Percentiles rank a stretch among this genome's conserved stretches.
These are phyloP conservation scores for Tylopilus plumbeoviolaceoides DNA, from an alignment of 768 basidiomycete genomes.

Conservation along the genomic window DNA sequence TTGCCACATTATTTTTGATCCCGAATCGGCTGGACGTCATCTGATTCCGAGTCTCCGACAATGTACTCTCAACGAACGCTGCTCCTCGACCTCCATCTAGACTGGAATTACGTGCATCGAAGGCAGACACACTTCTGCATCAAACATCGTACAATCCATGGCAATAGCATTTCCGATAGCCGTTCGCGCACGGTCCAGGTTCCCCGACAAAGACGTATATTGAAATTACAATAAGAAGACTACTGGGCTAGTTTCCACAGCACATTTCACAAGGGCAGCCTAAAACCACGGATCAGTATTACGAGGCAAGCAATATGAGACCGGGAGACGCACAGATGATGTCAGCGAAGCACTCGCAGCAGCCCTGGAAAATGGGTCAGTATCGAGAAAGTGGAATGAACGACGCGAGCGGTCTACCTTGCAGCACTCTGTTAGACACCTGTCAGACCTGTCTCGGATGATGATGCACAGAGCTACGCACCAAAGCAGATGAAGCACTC, in stretches of 20 bases:
- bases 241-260: constrained; percentile 34
- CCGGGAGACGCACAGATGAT: constrained; percentile 57
- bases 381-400: neutral
- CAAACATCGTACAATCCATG: too few relatives aligned
- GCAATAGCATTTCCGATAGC: neutral
- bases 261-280: constrained; percentile 82
- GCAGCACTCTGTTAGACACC: constrained; percentile 51
- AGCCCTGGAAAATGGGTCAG: constrained; percentile 39
- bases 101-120: too few relatives aligned
- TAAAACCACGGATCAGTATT: constrained; percentile 22
- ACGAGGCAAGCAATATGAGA: too few relatives aligned
- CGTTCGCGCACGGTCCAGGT: neutral
- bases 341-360: constrained; percentile 69
- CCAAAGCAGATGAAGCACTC: constrained; percentile 75
- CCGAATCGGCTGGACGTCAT: too few relatives aligned
- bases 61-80: too few relatives aligned
- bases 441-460: neutral
- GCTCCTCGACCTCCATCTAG: too few relatives aligned
- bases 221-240: constrained; percentile 16
- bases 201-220: neutral
- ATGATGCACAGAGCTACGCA: constrained; percentile 28
- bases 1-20: too few relatives aligned
- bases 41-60: too few relatives aligned
- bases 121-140: neutral
- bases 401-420: constrained; percentile 41